A percentile compares a stretch with the other conserved stretches of the same genome.
phyloP scores from a whole-genome alignment of 1,139 yeast genomes.

The Hyphopichia pseudoburtonii region DNA sequence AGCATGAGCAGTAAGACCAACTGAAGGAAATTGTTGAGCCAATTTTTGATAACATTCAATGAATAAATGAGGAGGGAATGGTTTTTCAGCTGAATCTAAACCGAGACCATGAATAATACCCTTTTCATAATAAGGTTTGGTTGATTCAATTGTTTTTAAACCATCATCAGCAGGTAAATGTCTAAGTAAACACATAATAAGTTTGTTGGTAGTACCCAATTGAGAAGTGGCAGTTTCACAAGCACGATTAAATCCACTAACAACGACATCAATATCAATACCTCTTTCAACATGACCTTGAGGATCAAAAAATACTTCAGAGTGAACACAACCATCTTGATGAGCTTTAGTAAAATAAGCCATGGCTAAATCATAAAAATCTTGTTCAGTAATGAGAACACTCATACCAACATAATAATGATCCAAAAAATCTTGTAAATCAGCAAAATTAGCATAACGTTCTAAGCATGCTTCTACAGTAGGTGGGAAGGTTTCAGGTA shows the following conservation, averaged over 20 bases:
- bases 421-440: slow-evolving; percentile 73
- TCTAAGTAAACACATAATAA: slow-evolving; percentile 78
- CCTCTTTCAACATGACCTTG: slow-evolving; percentile 78
- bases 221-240: slow-evolving; percentile 56
- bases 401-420: slow-evolving; percentile 79
- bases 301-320: slow-evolving; percentile 80
- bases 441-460: slow-evolving; percentile 59
- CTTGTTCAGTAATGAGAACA: slow-evolving; percentile 63
- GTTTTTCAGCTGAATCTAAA: slow-evolving; percentile 72
- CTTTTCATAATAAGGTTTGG: slow-evolving; percentile 48
- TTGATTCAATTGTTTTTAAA: slow-evolving; percentile 52
- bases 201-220: slow-evolving; percentile 61
- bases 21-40: slow-evolving; percentile 43
- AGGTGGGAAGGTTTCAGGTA: slow-evolving; percentile 63
- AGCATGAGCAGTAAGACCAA: slow-evolving; percentile 77
- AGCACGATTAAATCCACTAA: slow-evolving; percentile 65
- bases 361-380: slow-evolving; percentile 73
- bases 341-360: slow-evolving; percentile 64
- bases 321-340: slow-evolving; percentile 60
- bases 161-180: slow-evolving; percentile 65
- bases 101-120: slow-evolving; percentile 73
- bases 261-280: slow-evolving; percentile 56
- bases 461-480: slow-evolving; percentile 52
- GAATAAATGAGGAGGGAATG: slow-evolving; percentile 71
- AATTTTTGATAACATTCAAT: slow-evolving; percentile 57